Evolutionary conservation across 2,329 filamentous ascomycete species (phyloP), one percentile per base, ranked within the genome.

Genomic region (Reticulascus tulasneorum): DNA sequence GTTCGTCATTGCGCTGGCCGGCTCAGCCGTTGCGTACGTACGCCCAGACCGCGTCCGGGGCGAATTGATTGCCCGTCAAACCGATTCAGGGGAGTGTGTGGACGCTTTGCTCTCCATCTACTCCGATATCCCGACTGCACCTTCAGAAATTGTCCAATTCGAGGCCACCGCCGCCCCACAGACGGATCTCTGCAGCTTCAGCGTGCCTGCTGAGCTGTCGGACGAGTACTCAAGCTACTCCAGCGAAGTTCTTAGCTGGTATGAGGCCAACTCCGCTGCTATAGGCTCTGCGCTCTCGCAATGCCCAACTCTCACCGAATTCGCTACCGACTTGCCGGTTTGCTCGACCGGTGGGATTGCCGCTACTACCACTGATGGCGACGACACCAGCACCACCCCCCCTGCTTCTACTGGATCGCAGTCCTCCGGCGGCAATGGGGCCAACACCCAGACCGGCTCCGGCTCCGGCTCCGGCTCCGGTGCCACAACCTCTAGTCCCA

Each of bases 121-220:
- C 37, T 31, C 35, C 8, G 36, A 35, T 9, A 21, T 51, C 23
- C 58, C 58, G 12, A 53, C 51, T 4, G 21, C 45, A 3, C 48
- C 49, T 6, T 25, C 47, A 9, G 51, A 33, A 21, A 9, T 59
- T 7, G 4, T 35, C 7, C 37, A 33, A 2, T 56, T 38, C 33
- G 40, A 44, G 41, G 24, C n/a, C 22, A 42, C 40, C 9, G 38
- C 47, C 7, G n/a, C 37, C 23, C 20, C 40, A 16, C n/a, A 34
- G 21, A 46, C 46, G 11, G 47, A 58, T 44, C 19, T 37, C 12
- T 59, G 57, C 52, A 25, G 16, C 21, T 10, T 47, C 42, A 45
- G 46, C 11, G 3, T 53, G 22, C 54, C 55, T 7, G 15, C 44
- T 18, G 40, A 42, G 7, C 18, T 60, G 30, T 25, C 37, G 23